These are phyloP conservation scores for Diutina pseudorugosa DNA, from an alignment of 1,139 yeast species.

Conservation along the genomic window DNA sequence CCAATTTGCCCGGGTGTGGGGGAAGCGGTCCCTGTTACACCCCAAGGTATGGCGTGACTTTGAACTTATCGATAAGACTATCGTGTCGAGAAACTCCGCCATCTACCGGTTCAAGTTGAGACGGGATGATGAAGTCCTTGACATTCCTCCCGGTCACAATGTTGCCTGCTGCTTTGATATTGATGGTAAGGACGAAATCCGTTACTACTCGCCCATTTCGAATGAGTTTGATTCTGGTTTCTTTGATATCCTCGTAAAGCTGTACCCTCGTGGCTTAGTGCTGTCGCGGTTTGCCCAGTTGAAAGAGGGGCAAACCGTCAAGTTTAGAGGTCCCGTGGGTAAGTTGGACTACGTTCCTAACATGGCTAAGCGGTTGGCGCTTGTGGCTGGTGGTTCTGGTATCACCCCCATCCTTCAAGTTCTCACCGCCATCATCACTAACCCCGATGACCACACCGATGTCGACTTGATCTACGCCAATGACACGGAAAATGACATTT, in stretches of 20 bases:
- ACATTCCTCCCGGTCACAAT: slow-evolving; percentile 66
- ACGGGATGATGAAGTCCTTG: slow-evolving; percentile 46
- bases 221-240: slow-evolving; percentile 59
- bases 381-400: slow-evolving; percentile 87
- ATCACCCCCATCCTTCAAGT: slow-evolving; percentile 72
- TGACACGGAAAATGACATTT: slow-evolving; percentile 65
- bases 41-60: slow-evolving; percentile 46
- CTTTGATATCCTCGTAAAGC: slow-evolving; percentile 63
- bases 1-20: slow-evolving; percentile 39
- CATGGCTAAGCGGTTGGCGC: slow-evolving; percentile 47
- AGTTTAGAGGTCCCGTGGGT: slow-evolving; percentile 72
- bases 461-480: slow-evolving; percentile 69
- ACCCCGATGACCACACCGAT: slow-evolving; percentile 57
- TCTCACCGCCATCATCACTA: slow-evolving; percentile 60
- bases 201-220: slow-evolving; percentile 68
- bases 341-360: slow-evolving; percentile 48
- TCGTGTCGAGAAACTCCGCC: slow-evolving; percentile 56
- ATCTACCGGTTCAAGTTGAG: slow-evolving; percentile 59
- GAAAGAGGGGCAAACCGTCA: slow-evolving; percentile 51
- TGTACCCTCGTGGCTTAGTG: slow-evolving; percentile 57
- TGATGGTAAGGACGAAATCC: slow-evolving; percentile 48
- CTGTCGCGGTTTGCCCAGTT: slow-evolving; percentile 53
- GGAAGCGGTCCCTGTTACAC: slow-evolving; percentile 33
- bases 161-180: slow-evolving; percentile 47
- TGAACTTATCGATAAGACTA: slow-evolving; percentile 60